Base-by-base conservation (phyloP, 306 rosid genomes). In the Purshia tridentata region DNA sequence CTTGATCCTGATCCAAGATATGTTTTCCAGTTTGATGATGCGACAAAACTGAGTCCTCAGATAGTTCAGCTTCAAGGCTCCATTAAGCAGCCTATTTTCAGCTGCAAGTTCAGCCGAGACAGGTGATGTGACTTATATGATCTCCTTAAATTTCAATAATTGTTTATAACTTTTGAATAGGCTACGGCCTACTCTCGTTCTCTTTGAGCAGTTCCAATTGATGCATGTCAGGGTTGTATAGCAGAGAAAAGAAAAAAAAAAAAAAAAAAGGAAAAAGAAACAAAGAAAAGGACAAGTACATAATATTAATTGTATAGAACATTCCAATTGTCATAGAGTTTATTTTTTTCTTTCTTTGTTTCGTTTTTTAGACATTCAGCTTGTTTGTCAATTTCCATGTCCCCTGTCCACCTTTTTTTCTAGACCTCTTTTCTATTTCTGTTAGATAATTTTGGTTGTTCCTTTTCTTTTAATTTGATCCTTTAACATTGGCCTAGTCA, bases 1-100 rank as follows among this genome's bases (percentile, higher is more conserved):
- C 75, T 90, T 23, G 97, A 93, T 80, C 96, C 98, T 60, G 98
- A 93, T 81, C 98, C 97, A 14, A 82, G 98, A 90, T 93, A 90
- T 65, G 87, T 93, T 9, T 92, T 93, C 77, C 89, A 84, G 85
- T 93, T 90, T 79, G 97, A 90, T 69, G 98, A 93, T 70, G 64
- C 77, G 8, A 87, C 93, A 6, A 83, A 75, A 77, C 76, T 86
- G 79, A 90, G 97, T 76, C 98, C 98, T 55, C 98, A 93, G 79
- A 81, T 93, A 70, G 86, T 88, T 74, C 98, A 87, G 84, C 93
- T 87, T 73, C 98, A 74, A 84, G 97, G 98, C 70, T 88, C 93
- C 68, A 80, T 80, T 70, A 89, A 83, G 74, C 98, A 93, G 80
- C 97, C 97, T 29, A 88, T 93, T 80, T 93, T 93, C 80, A 93